These are phyloP conservation scores for Clitocybe nebularis DNA, from an alignment of 1,284 basidiomycete species.

Conservation along the genomic window DNA sequence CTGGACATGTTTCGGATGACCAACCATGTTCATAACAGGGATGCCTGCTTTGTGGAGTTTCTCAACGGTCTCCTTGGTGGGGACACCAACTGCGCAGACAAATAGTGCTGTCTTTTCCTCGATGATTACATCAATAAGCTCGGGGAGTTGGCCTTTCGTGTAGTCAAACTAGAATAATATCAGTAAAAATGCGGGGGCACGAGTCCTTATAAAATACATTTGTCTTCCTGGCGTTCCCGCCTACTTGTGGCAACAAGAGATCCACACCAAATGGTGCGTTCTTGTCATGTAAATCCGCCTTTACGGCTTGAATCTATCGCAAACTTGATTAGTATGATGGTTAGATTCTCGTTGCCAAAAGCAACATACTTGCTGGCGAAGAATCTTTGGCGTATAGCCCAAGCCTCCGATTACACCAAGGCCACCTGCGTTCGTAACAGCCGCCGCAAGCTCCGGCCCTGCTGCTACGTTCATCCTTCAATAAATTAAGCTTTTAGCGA, in stretches of 20 bases:
- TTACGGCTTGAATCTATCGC: slow-evolving; percentile 67
- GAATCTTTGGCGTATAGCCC: slow-evolving; percentile 74
- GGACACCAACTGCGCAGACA: slow-evolving; percentile 85
- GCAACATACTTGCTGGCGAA: slow-evolving; percentile 58
- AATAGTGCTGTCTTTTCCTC: slow-evolving; percentile 81
- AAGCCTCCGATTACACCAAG: slow-evolving; percentile 86
- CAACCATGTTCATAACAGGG: slow-evolving; percentile 89
- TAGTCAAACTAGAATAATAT: slow-evolving; percentile 58
- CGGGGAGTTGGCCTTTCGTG: slow-evolving; percentile 76
- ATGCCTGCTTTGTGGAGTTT: slow-evolving; percentile 78
- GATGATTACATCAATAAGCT: slow-evolving; percentile 83
- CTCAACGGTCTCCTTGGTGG: slow-evolving; percentile 74
- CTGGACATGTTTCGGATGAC: slow-evolving; percentile 80
- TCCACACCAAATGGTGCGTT: slow-evolving; percentile 86
- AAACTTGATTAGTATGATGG: too few relatives aligned
- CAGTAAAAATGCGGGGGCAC: not conserved
- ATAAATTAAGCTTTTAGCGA: slow-evolving; percentile 3
- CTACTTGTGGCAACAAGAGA: slow-evolving; percentile 79
- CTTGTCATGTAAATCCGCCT: slow-evolving; percentile 64
- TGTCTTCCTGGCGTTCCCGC: slow-evolving; percentile 79
- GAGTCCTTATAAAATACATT: slow-evolving; percentile 49
- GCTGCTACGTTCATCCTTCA: slow-evolving; percentile 85
- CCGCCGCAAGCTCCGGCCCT: slow-evolving; percentile 83
- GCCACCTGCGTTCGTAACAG: slow-evolving; percentile 84
- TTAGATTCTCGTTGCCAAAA: too few relatives aligned